Evolutionary conservation across 768 basidiomycete genomes (phyloP), one percentile per base, ranked within the genome.

Genomic region (Amanita rimosa): DNA sequence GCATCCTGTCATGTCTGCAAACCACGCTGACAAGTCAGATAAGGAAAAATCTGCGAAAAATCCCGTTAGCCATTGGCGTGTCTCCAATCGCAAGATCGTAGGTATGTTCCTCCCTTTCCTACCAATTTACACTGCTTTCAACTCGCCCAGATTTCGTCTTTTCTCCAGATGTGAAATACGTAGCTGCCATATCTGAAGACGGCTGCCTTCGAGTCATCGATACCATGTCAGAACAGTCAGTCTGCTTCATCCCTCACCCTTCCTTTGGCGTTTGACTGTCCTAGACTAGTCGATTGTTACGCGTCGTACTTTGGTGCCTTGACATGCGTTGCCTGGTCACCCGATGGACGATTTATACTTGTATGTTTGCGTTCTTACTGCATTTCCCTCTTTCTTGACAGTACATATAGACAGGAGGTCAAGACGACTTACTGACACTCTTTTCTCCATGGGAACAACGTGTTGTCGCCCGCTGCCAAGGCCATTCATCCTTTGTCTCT

Each of bases 381-480:
- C 29, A 41, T 37, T 13, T 17, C 44, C 44, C 14, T n/a, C n/a
- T 36, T 39, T 39, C 50, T 48, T 52, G 5, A 54, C 44, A 34
- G 44, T 21, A 41, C 39, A 19, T 50, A 16, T 56, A 93, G 88
- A 90, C 91, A 1, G 96, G 94, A 10, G 96, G 96, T 0, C 94
- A 99, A 70, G 96, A 99, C 59, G 96, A 99, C 60, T 74, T 98
- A 8, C 67, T 96, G 48, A 95, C 94, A 3, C 87, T 99, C 52
- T 90, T 91, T 62, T 93, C 94, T 0, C 92, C 93, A 0, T 86
- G 84, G 77, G 96, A 98, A 62, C 85, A 91, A 61, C 80, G 94
- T 2, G 81, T 98, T 5, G 80, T 99, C 8, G 96, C 96, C 4
- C 78, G 94, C 48, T 98, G 96, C 67, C 93, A 96, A 64, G 96